These are phyloP conservation scores for Stropharia rugosoannulata DNA, from an alignment of 768 basidiomycete genomes.

Conservation along the genomic window DNA sequence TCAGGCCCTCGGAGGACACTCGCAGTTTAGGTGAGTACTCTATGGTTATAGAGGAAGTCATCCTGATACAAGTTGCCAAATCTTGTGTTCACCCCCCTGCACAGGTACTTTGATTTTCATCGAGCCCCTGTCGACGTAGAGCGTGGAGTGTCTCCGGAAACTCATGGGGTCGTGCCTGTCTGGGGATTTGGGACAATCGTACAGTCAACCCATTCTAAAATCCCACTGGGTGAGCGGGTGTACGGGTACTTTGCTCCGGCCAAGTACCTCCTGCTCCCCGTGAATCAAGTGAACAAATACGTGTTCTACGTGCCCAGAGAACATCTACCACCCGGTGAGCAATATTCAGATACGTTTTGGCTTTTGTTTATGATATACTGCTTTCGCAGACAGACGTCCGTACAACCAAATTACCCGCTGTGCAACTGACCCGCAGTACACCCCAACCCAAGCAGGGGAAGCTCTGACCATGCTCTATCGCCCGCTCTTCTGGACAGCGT, in stretches of 20 bases:
- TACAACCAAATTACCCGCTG: slow-evolving; percentile 71
- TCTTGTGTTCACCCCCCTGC: not conserved
- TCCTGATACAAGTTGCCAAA: no score
- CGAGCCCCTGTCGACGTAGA: slow-evolving; percentile 37
- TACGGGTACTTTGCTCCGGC: slow-evolving; percentile 65
- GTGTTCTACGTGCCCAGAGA: slow-evolving; percentile 59
- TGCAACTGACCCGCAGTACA: slow-evolving; percentile 52
- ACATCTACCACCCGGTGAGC: slow-evolving; percentile 58
- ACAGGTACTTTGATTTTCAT: slow-evolving; percentile 72
- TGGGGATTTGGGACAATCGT: slow-evolving; percentile 70
- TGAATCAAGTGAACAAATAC: slow-evolving; percentile 52
- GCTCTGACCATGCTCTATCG: slow-evolving; percentile 72
- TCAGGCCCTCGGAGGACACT: slow-evolving; percentile 51
- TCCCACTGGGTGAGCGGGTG: slow-evolving; percentile 55
- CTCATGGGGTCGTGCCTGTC: slow-evolving; percentile 66
- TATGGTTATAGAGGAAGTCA: no score
- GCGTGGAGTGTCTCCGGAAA: slow-evolving; percentile 35
- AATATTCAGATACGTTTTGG: not conserved
- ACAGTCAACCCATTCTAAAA: slow-evolving; percentile 45
- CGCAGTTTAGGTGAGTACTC: slow-evolving; percentile 43
- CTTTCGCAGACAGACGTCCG: slow-evolving; percentile 50
- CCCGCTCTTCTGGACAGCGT: slow-evolving; percentile 74
- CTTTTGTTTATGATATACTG: slow-evolving; percentile 10
- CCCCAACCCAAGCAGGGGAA: slow-evolving; percentile 43
- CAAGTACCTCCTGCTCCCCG: slow-evolving; percentile 52